phyloP scores from a whole-genome alignment of 169 alveolate species.

The Cryptosporidium ryanae region DNA sequence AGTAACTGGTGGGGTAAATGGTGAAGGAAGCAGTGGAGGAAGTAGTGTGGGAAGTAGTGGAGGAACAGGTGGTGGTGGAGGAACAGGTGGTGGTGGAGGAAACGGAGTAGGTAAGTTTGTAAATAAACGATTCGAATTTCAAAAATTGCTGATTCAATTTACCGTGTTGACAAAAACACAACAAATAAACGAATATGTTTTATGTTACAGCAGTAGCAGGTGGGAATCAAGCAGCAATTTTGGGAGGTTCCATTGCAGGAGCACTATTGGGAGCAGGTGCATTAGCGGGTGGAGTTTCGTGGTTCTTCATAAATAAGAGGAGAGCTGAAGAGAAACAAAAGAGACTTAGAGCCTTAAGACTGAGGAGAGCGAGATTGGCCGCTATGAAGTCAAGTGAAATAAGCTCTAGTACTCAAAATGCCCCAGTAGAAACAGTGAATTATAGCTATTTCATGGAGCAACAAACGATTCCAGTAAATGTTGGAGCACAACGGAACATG shows the following conservation, averaged over 20 bases:
- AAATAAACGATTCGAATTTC: no score
- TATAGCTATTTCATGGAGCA: background rate
- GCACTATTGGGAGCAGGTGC: conserved; percentile 63
- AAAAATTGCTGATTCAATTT: no score
- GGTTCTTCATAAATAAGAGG: conserved; percentile 41
- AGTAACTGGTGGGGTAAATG: conserved; percentile 11
- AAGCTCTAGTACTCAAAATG: background rate
- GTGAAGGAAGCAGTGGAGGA: conserved; percentile 5
- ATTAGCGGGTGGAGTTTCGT: conserved; percentile 49
- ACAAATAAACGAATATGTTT: background rate
- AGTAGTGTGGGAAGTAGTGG: conserved; percentile 1
- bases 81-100: conserved; percentile 4
- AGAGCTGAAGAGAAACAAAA: conserved; percentile 45
- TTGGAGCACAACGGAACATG: background rate
- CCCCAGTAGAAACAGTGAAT: background rate
- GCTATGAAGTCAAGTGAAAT: background rate
- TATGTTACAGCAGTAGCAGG: background rate
- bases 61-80: background rate
- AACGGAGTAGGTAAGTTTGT: conserved; percentile 40
- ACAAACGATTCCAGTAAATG: background rate
- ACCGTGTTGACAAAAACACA: background rate
- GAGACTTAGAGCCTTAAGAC: conserved; percentile 23
- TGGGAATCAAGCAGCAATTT: conserved; percentile 13
- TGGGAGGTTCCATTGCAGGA: conserved; percentile 61
- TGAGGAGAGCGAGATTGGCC: conserved; percentile 48